Conservation (phyloP, 2,329 filamentous ascomycete species). For the Ceratocystis huliohia region DNA sequence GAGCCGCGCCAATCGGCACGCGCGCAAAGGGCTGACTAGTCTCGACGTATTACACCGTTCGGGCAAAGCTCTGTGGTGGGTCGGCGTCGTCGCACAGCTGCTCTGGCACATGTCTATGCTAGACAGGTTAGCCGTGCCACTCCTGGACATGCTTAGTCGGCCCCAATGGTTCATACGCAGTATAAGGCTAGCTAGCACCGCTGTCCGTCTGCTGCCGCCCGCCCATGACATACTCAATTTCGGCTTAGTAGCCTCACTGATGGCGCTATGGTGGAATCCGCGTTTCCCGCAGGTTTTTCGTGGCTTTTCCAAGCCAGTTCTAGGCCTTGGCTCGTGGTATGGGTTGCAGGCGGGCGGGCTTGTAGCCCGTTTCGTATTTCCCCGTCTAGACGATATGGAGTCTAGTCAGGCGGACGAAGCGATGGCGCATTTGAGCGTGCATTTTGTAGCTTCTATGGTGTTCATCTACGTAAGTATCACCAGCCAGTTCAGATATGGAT, state of each 20-base stretch:
- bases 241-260: constrained; percentile 37
- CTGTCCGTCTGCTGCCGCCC: constrained; percentile 32
- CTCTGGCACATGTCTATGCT: constrained; percentile 37
- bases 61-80: constrained; percentile 38
- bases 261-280: constrained; percentile 57
- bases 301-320: constrained; percentile 47
- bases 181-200: constrained; percentile 18
- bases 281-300: constrained; percentile 46
- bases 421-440: constrained; percentile 38
- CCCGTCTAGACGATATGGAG: constrained; percentile 32
- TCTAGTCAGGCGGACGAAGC: constrained; percentile 30
- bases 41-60: constrained; percentile 34
- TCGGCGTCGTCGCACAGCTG: constrained; percentile 35
- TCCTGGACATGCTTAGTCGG: not conserved
- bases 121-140: constrained; percentile 9
- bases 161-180: constrained; percentile 6
- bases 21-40: constrained; percentile 27
- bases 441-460: constrained; percentile 42
- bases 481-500: not conserved
- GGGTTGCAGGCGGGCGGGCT: constrained; percentile 49
- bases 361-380: constrained; percentile 40
- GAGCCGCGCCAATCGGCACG: constrained; percentile 34
- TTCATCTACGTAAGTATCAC: constrained; percentile 40
- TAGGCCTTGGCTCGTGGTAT: constrained; percentile 53
- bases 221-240: constrained; percentile 34